Evolutionary conservation across 257 asterid species (phyloP), one percentile per base, ranked within the genome.

Genomic region (Solanum habrochaites): DNA sequence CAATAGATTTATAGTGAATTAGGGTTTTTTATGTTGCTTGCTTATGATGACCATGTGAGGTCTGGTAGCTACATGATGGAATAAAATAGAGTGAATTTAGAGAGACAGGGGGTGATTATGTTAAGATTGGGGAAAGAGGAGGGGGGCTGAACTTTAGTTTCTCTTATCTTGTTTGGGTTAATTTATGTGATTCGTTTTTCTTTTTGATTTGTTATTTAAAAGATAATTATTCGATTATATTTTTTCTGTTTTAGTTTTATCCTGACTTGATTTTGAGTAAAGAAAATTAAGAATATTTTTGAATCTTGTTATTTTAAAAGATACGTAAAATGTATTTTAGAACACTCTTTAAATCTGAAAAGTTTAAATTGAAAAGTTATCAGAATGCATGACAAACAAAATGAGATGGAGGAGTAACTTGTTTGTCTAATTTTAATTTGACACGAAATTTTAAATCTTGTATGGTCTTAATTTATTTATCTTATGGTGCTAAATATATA

Each of bases 221-320:
- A 52, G 3, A 40, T 7, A 40, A 40, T 10, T 42, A 42, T 3
- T 42, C 1, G 10, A 2, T 42, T 10, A 10, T 42, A 42, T 42
- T 11, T 42, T 9, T 9, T 56, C 10, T 7, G 0, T 20, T 56
- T 56, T 0, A 56, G 20, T 56, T 8, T 58, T 58, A 0, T 58
- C 5, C 0, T 20, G 6, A 20, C 2, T 20, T 58, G 5, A 20
- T 21, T 3, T 58, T 3, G 27, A 0, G n/a, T 5, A 8, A 58
- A 11, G 6, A 62, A 0, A n/a, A 3, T n/a, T 11, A n/a, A 62
- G 1, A 62, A n/a, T 0, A 23, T 0, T 62, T 62, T 62, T 62
- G 0, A 62, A 62, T 62, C 2, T 23, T 23, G 3, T 62, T 5
- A 0, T 10, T 3, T 62, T 62, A 62, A 2, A 62, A 23, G 7